phyloP scores from a whole-genome alignment of 805 yeast species.

The Yarrowia sp. region DNA sequence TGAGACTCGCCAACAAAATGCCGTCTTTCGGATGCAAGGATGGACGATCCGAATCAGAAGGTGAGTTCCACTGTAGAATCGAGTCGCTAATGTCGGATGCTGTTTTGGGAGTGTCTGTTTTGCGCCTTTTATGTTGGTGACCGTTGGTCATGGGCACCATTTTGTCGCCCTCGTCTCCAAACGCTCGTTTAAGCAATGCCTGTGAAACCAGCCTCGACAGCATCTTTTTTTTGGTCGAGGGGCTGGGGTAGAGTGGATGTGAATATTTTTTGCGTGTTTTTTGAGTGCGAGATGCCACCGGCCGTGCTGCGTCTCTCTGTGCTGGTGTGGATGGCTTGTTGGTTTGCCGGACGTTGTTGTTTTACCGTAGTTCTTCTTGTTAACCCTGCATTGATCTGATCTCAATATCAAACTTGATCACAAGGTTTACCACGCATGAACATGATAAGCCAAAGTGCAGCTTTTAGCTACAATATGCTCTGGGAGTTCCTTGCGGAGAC shows the following conservation, averaged over 20 bases:
- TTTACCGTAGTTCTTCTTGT: background rate
- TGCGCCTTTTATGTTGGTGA: background rate
- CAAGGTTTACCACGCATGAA: conserved; percentile 19
- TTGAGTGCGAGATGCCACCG: background rate
- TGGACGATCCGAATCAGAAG: conserved; percentile 18
- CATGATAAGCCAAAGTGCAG: conserved; percentile 16
- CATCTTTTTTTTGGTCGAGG: no score
- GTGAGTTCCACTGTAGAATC: background rate
- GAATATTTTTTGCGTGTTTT: background rate
- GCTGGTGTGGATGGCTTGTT: background rate
- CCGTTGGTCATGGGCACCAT: background rate
- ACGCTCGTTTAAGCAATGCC: background rate
- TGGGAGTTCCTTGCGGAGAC: background rate
- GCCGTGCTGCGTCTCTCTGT: background rate
- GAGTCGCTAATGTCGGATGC: conserved; percentile 5
- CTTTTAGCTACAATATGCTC: background rate
- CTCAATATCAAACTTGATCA: conserved; percentile 22
- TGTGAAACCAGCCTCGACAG: conserved; percentile 6
- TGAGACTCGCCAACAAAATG: conserved; percentile 11
- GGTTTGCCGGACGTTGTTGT: background rate
- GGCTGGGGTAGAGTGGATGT: background rate
- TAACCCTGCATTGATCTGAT: conserved; percentile 25
- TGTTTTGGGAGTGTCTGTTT: background rate
- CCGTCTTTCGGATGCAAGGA: conserved; percentile 27
- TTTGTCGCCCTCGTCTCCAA: background rate